Percentiles rank a stretch among this genome's conserved stretches.
Conservation (phyloP, 192 early-diverging fungal genomes). For the Lunasporangiospora selenospora region DNA sequence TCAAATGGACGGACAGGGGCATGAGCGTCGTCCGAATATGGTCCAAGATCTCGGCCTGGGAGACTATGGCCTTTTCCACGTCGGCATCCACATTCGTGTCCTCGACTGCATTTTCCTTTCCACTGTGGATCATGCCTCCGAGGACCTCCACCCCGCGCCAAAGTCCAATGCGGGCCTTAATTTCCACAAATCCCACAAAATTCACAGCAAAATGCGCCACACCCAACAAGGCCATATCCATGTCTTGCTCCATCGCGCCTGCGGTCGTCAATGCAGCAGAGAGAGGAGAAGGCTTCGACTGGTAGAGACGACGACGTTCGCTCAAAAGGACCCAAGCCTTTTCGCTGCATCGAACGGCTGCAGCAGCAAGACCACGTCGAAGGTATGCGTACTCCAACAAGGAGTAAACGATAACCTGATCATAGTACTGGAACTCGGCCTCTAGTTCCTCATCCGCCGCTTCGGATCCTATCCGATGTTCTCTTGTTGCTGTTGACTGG, state of each 20-base stretch:
- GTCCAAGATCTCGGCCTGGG: constrained; percentile 39
- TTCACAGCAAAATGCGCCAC: constrained; percentile 45
- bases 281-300: not conserved
- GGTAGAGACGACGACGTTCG: constrained; percentile 31
- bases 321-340: constrained; percentile 45
- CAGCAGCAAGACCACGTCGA: constrained; percentile 35
- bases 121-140: not conserved
- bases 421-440: constrained; percentile 39
- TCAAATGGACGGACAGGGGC: constrained; percentile 33
- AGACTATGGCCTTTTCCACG: too few relatives aligned
- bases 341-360: constrained; percentile 40
- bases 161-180: constrained; percentile 43
- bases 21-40: constrained; percentile 42
- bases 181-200: constrained; percentile 39
- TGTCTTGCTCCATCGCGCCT: constrained; percentile 15
- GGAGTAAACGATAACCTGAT: constrained; percentile 44
- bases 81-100: too few relatives aligned
- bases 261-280: not conserved
- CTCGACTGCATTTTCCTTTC: constrained; percentile 1
- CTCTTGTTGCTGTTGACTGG: not conserved
- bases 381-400: constrained; percentile 45
- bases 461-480: not conserved
- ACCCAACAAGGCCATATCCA: constrained; percentile 26
- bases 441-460: constrained; percentile 14
- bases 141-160: constrained; percentile 41